Base-by-base conservation (phyloP, 2,329 filamentous ascomycete species). In the Aureobasidium melanogenum region DNA sequence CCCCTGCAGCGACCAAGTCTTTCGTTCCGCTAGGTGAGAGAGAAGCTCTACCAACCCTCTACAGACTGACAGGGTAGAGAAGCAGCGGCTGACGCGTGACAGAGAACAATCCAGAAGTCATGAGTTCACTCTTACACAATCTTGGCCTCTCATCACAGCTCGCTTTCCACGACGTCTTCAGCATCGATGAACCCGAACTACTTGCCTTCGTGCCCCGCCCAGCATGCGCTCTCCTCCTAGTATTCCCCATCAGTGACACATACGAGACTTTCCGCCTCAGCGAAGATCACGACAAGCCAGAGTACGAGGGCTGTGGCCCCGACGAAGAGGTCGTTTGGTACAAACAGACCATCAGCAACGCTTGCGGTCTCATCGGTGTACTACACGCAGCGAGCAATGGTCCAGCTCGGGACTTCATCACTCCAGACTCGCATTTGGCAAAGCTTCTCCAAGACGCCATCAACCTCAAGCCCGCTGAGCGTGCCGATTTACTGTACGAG, bases 291-390 rank as follows among this genome's bases (percentile, higher is more conserved):
- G 72, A 80, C 24, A 77, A 78, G 44, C 66, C 77, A 2, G 83
- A 85, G 41, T 96, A 96, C 77, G 71, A 73, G 0, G 88, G 87
- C 46, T 80, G 79, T 19, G 91, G 91, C 1, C 75, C 81, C 0
- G 70, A 69, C 0, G 90, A 97, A 70, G 87, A 89, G 5, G 89
- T 97, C 0, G 70, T 96, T 8, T 99, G 93, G 94, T 97, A 92
- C 81, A 88, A 85, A 67, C 93, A 97, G 77, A 97, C 92, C 0
- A 97, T 97, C 68, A 84, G 88, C 63, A 96, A 97, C 72, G 91
- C 93, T 0, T 97, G 93, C 73, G 93, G 93, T 0, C 77, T 96
- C 47, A 96, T 97, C 78, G 94, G 89, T 0, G 75, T 97, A 30
- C 73, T 97, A 48, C 94, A 97, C 72, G 88, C 87, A 19, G 84